These are phyloP conservation scores for Hansenula sp. DNA, from an alignment of 1,139 yeast genomes.

Conservation along the genomic window DNA sequence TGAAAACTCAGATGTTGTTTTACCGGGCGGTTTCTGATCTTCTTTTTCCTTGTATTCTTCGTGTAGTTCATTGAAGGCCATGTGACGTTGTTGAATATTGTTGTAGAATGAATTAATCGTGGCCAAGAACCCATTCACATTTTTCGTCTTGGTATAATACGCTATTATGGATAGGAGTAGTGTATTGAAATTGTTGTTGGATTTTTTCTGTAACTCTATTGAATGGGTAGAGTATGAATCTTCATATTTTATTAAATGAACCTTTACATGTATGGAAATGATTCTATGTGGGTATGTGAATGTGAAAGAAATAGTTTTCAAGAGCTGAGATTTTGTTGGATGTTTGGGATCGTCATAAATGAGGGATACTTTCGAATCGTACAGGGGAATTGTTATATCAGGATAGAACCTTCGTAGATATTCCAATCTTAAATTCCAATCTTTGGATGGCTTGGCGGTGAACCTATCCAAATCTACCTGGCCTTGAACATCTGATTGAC, in stretches of 20 bases:
- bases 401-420: conserved; percentile 4
- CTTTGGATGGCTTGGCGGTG: conserved; percentile 4
- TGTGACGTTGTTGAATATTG: background rate
- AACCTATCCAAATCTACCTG: background rate
- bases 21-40: background rate
- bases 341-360: background rate
- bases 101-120: background rate
- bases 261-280: background rate
- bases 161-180: background rate
- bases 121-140: conserved; percentile 2
- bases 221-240: background rate
- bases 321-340: background rate
- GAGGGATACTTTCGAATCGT: background rate
- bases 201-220: background rate
- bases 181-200: conserved; percentile 3
- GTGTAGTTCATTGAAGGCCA: background rate
- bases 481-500: background rate
- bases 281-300: background rate
- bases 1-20: background rate
- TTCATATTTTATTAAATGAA: background rate
- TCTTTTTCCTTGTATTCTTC: background rate
- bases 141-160: background rate
- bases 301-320: conserved; percentile 1
- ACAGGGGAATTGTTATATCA: background rate
- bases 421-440: conserved; percentile 4